phyloP scores from a whole-genome alignment of 179 eudicot species.

The Pouteria campechiana region DNA sequence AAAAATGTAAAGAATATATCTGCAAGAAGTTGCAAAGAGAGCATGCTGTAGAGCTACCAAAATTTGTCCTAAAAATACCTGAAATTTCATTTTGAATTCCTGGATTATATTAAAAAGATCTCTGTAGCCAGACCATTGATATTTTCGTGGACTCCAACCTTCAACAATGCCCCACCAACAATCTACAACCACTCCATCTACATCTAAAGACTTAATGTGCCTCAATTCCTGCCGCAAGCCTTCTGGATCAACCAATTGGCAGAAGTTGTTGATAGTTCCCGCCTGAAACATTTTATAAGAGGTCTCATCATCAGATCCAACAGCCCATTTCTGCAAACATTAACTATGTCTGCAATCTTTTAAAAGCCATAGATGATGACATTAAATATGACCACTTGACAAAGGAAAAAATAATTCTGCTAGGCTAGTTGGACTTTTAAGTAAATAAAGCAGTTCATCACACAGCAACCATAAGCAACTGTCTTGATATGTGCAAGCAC shows the following conservation, averaged over 20 bases:
- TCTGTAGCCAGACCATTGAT: constrained; percentile 56
- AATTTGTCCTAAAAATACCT: constrained; percentile 34
- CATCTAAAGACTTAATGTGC: constrained; percentile 44
- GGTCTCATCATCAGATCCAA: no score
- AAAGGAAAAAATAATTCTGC: not conserved
- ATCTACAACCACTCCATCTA: constrained; percentile 48
- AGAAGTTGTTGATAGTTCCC: constrained; percentile 53
- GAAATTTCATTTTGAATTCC: constrained; percentile 47
- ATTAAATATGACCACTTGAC: not conserved
- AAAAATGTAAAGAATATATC: no score
- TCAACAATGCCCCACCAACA: constrained; percentile 82
- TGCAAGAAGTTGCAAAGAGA: no score
- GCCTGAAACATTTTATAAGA: constrained; percentile 29
- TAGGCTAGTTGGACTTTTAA: no score
- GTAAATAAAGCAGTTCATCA: not conserved
- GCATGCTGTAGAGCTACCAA: no score
- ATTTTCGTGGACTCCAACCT: constrained; percentile 53
- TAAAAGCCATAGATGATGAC: not conserved
- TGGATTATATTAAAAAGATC: constrained; percentile 46
- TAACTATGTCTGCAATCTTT: no score
- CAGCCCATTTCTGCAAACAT: no score
- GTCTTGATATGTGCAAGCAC: not conserved
- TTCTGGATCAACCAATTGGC: constrained; percentile 64
- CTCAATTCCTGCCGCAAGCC: constrained; percentile 44
- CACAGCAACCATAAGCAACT: not conserved